A percentile compares a stretch with the other conserved stretches of the same genome.
Evolutionary conservation across 768 basidiomycete genomes (phyloP).

Genomic region (Tremella yokohamensis): DNA sequence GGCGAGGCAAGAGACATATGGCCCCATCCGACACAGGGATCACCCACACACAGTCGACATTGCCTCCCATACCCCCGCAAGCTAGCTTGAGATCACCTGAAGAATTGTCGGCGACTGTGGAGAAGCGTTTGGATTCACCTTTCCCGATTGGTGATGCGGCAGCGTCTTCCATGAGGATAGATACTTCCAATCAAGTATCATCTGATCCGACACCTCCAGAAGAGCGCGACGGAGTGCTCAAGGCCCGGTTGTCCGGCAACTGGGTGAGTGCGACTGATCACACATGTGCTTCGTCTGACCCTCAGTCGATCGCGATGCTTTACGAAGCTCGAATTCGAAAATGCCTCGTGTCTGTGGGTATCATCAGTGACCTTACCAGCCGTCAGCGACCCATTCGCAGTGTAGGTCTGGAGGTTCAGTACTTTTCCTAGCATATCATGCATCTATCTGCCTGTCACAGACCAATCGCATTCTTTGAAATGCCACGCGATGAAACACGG

Average conservation of each 20-base stretch:
- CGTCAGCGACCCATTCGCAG: conserved; percentile 81
- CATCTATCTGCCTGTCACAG: background rate
- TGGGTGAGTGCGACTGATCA: conserved; percentile 59
- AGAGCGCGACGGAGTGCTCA: conserved; percentile 68
- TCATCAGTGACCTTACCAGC: conserved; percentile 83
- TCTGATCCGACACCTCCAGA: conserved; percentile 35
- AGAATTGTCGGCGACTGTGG: conserved; percentile 1
- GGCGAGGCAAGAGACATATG: conserved; percentile 34
- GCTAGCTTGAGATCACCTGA: conserved; percentile 14
- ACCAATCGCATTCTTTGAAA: background rate
- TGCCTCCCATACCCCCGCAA: background rate
- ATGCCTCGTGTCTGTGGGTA: conserved; percentile 81
- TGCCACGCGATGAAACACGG: background rate
- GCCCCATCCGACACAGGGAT: background rate
- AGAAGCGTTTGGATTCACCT: background rate
- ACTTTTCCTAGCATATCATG: background rate
- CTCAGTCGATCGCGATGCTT: conserved; percentile 78
- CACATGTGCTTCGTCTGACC: background rate
- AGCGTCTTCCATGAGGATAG: too few relatives aligned
- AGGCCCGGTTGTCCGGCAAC: conserved; percentile 82
- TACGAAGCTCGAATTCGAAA: conserved; percentile 92
- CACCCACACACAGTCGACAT: background rate
- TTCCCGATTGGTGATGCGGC: too few relatives aligned
- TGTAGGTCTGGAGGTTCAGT: conserved; percentile 87
- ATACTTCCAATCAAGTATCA: too few relatives aligned